phyloP scores from a whole-genome alignment of 2,329 filamentous ascomycete genomes.

The Raffaelea ambrosiae region DNA sequence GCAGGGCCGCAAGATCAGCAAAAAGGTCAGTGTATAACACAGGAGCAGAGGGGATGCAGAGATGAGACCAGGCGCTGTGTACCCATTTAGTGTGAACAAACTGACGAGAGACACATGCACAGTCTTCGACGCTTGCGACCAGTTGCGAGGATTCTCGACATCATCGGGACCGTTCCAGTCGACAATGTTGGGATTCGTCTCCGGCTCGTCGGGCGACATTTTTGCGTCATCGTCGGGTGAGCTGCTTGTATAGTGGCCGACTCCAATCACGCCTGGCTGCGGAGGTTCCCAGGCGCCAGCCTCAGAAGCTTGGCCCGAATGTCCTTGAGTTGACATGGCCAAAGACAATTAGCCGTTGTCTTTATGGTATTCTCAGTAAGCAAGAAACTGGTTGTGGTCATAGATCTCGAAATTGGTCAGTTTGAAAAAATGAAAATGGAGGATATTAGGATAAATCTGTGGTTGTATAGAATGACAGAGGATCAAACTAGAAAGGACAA shows the following conservation, averaged over 20 bases:
- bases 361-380: too few relatives aligned
- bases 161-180: constrained; percentile 44
- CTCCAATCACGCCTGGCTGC: background rate
- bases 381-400: too few relatives aligned
- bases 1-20: too few relatives aligned
- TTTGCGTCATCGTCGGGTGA: background rate
- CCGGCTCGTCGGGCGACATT: background rate
- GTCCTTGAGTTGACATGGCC: background rate
- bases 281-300: background rate
- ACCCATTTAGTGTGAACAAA: constrained; percentile 30
- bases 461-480: too few relatives aligned
- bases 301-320: background rate
- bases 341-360: background rate
- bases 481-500: too few relatives aligned
- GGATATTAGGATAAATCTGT: too few relatives aligned
- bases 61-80: too few relatives aligned
- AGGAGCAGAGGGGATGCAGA: too few relatives aligned
- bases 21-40: too few relatives aligned
- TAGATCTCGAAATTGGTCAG: too few relatives aligned
- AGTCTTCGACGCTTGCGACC: constrained; percentile 35
- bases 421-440: too few relatives aligned
- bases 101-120: constrained; percentile 37
- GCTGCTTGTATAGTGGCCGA: background rate
- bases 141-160: constrained; percentile 45
- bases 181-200: constrained; percentile 36